phyloP scores from a whole-genome alignment of 2,329 filamentous ascomycete genomes.

The Colletotrichum scovillei region DNA sequence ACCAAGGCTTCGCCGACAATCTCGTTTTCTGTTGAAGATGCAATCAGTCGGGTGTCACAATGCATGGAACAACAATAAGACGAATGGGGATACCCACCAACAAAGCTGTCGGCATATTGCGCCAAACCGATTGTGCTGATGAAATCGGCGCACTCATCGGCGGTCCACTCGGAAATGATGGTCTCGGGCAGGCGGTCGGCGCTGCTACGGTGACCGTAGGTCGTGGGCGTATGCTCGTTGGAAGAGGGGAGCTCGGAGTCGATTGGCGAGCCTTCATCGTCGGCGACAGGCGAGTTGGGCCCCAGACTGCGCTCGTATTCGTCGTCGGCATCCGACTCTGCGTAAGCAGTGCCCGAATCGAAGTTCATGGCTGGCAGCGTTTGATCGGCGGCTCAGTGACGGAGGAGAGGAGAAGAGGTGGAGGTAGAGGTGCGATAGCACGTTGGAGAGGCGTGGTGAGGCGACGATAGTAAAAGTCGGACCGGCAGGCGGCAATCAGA shows the following conservation, averaged over 20 bases:
- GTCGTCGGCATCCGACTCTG: slow-evolving; percentile 85
- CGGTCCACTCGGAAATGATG: slow-evolving; percentile 83
- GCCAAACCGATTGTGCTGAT: slow-evolving; percentile 81
- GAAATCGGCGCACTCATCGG: slow-evolving; percentile 91
- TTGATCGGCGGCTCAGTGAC: slow-evolving; percentile 3
- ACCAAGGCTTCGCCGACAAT: slow-evolving; percentile 93
- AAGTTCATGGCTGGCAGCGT: slow-evolving; percentile 62
- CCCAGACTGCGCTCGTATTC: slow-evolving; percentile 82
- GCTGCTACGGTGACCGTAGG: slow-evolving; percentile 74
- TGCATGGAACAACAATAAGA: background rate
- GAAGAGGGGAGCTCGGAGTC: slow-evolving; percentile 78
- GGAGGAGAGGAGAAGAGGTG: background rate
- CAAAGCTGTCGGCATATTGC: slow-evolving; percentile 85
- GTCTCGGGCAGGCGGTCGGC: slow-evolving; percentile 77
- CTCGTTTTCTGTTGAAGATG: slow-evolving; percentile 77
- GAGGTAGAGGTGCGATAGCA: background rate
- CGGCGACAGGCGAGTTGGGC: slow-evolving; percentile 74
- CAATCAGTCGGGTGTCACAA: background rate
- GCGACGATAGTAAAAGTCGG: slow-evolving; percentile 1
- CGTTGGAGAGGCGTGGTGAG: background rate
- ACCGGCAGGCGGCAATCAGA: slow-evolving; percentile 4
- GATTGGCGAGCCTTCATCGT: slow-evolving; percentile 77
- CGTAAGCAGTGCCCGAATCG: slow-evolving; percentile 76
- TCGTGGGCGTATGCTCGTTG: slow-evolving; percentile 82
- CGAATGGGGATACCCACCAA: slow-evolving; percentile 70